These are phyloP conservation scores for Aspergillus baeticus DNA, from an alignment of 495 filamentous ascomycete genomes.

Conservation along the genomic window DNA sequence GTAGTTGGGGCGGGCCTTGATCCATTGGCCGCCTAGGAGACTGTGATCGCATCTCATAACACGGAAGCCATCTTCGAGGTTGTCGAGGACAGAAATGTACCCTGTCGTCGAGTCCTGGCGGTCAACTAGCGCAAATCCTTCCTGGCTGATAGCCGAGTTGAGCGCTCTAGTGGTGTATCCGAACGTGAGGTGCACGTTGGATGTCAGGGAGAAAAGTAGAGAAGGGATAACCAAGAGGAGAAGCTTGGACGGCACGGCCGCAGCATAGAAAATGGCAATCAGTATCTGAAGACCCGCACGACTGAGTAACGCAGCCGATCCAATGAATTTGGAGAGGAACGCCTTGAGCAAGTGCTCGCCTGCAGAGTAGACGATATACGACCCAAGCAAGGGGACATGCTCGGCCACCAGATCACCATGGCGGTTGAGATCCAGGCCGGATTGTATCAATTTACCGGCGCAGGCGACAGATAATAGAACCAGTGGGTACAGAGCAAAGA, in stretches of 20 bases:
- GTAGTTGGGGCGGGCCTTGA: slow-evolving; percentile 28
- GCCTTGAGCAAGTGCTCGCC: slow-evolving; percentile 51
- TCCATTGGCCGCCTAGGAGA: slow-evolving; percentile 92
- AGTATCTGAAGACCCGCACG: slow-evolving; percentile 69
- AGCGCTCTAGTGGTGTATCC: slow-evolving; percentile 49
- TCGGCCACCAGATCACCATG: slow-evolving; percentile 56
- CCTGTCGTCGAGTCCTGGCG: slow-evolving; percentile 83
- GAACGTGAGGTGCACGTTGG: slow-evolving; percentile 69
- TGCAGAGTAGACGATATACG: slow-evolving; percentile 62
- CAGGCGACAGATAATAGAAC: slow-evolving; percentile 65
- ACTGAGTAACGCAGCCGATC: slow-evolving; percentile 61
- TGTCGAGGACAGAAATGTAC: slow-evolving; percentile 88
- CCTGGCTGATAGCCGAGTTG: slow-evolving; percentile 58
- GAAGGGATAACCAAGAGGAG: slow-evolving; percentile 65
- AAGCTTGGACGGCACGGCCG: slow-evolving; percentile 66
- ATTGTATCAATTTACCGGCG: slow-evolving; percentile 61
- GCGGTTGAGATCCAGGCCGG: slow-evolving; percentile 50
- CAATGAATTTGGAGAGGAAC: slow-evolving; percentile 56
- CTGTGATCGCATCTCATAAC: slow-evolving; percentile 93
- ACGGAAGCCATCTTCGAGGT: slow-evolving; percentile 64
- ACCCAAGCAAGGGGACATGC: slow-evolving; percentile 57
- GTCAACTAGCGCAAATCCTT: slow-evolving; percentile 62
- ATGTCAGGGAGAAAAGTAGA: slow-evolving; percentile 63
- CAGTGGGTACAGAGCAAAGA: slow-evolving; percentile 69
- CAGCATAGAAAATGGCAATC: slow-evolving; percentile 59